Base-by-base conservation (phyloP, 208 protist genomes). In the Acanthamoeba lenticulata region DNA sequence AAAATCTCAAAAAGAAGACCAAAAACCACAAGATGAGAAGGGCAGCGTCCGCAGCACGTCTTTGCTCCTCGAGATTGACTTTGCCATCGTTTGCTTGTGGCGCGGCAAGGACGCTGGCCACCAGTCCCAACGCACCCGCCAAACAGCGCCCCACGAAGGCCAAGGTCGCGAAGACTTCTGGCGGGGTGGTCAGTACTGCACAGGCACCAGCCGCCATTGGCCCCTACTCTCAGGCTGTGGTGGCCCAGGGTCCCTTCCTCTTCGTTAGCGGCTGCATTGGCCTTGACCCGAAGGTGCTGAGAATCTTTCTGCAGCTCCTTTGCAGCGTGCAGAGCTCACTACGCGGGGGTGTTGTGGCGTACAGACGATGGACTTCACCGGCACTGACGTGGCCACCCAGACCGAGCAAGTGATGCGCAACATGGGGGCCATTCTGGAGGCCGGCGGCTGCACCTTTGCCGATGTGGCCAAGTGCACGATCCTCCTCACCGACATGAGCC, bases 391-490 rank as follows among this genome's bases (percentile, higher is more conserved):
- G 36, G 15, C 24, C 34, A 44, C 65, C 3, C 65, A 74, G 36
- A 74, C 65, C 34, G 36, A 74, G 34, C 65, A 74, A 13, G 65
- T 94, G 15, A 74, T 98, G 29, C 40, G 93, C 19, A 98, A 98
- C 79, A 95, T 98, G 83, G 69, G 65, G 24, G 55, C 72, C 19
- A 92, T 98, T 24, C 57, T 98, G 11, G 95, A 98, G 67, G 97
- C 90, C 42, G 94, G 88, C 65, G 96, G 97, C 24, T 95, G 89
- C n/a, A 88, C 49, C 44, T 89, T 96, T 32, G 38, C 49, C 15
- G 96, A 98, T 21, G 97, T 98, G 55, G 92, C 98, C 21, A 98
- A 98, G 67, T 95, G 89, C 34, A 97, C 94, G 1, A 95, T 98
- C 24, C 67, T 97, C 27, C 79, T 98, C 29, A 94, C 90, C 27